phyloP scores from a whole-genome alignment of 768 basidiomycete genomes.

The Pisolithus sp. region DNA sequence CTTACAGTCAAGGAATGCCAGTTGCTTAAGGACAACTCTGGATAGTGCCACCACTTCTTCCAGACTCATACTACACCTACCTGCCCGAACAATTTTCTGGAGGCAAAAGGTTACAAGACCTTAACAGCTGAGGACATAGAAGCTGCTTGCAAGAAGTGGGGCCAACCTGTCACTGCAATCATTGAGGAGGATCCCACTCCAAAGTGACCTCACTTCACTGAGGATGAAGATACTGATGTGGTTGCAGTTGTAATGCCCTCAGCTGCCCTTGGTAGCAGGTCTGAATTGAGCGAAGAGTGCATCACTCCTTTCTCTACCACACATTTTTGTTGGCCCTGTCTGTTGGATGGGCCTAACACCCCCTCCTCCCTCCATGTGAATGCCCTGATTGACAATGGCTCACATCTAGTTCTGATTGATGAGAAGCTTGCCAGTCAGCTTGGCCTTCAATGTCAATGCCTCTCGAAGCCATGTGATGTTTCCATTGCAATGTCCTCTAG shows the following conservation, averaged over 20 bases:
- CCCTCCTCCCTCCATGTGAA: background rate
- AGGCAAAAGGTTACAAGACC: slow-evolving; percentile 9
- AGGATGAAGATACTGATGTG: background rate
- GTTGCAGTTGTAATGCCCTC: slow-evolving; percentile 3
- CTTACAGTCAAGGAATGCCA: too few relatives aligned
- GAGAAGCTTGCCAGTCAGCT: slow-evolving; percentile 12
- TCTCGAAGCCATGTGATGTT: background rate
- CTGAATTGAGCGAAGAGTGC: slow-evolving; percentile 8
- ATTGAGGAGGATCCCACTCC: background rate
- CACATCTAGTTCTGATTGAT: slow-evolving; percentile 28
- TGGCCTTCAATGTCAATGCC: background rate
- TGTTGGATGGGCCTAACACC: slow-evolving; percentile 1
- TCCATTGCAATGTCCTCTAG: slow-evolving; percentile 1
- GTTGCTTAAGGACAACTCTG: too few relatives aligned
- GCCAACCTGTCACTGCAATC: background rate
- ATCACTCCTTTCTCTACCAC: slow-evolving; percentile 1
- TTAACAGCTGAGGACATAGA: slow-evolving; percentile 5
- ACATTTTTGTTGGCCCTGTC: slow-evolving; percentile 10
- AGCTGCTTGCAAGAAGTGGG: background rate
- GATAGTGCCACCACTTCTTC: too few relatives aligned
- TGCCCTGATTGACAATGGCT: slow-evolving; percentile 25
- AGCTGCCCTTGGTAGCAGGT: slow-evolving; percentile 5
- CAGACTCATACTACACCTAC: too few relatives aligned
- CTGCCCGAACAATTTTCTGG: slow-evolving; percentile 18
- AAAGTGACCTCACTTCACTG: background rate